Percentiles rank a stretch among this genome's conserved stretches.
These are phyloP conservation scores for Ophidiomyces ophidiicola DNA, from an alignment of 2,329 filamentous ascomycete genomes.

Conservation along the genomic window DNA sequence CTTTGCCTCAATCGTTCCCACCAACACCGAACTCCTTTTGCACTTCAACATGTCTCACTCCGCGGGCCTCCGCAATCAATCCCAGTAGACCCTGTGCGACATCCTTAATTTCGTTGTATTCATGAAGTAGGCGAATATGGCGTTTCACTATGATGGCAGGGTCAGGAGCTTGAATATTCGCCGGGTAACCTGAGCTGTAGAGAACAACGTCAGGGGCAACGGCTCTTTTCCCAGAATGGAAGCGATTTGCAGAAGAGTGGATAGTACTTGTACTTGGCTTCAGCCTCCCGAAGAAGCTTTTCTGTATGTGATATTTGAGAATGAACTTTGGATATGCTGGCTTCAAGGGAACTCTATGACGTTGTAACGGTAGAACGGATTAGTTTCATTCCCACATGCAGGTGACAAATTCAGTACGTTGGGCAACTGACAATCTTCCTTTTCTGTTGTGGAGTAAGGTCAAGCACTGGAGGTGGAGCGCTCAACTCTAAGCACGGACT, in stretches of 20 bases:
- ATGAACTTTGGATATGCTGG: conserved; percentile 37
- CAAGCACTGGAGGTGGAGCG: not conserved
- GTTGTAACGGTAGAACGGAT: too few species aligned
- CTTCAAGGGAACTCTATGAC: conserved; percentile 30
- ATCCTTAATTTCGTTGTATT: conserved; percentile 62
- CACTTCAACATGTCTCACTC: conserved; percentile 40
- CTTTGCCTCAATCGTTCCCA: conserved; percentile 25
- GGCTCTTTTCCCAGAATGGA: too few species aligned
- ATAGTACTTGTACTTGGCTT: conserved; percentile 30
- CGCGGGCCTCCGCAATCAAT: conserved; percentile 53
- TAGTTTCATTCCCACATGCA: not conserved
- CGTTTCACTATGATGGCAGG: conserved; percentile 45
- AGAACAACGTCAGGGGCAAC: not conserved
- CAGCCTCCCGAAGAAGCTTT: conserved; percentile 25
- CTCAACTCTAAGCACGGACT: too few species aligned
- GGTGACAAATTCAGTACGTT: not conserved
- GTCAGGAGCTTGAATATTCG: conserved; percentile 21
- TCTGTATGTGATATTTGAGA: conserved; percentile 29
- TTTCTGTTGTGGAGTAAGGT: conserved; percentile 15
- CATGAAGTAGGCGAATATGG: conserved; percentile 54
- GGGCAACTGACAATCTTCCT: conserved; percentile 21
- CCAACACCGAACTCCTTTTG: conserved; percentile 31
- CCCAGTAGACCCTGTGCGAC: conserved; percentile 54
- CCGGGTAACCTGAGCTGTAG: conserved; percentile 7
- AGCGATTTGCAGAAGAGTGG: too few species aligned